Conservation (phyloP, 495 filamentous ascomycete species). For the Neurospora terricola region DNA sequence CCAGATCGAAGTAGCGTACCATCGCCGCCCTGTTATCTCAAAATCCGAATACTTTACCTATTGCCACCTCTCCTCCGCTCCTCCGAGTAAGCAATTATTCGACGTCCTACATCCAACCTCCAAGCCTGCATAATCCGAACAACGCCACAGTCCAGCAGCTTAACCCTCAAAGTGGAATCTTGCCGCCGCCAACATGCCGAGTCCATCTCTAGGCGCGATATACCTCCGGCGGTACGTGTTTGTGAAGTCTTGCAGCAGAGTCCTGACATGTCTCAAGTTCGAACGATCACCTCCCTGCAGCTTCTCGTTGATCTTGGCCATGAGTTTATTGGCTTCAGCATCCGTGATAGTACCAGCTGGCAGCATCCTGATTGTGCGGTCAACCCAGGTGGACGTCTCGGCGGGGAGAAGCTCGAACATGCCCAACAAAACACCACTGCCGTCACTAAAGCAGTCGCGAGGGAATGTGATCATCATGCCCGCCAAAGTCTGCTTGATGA, state of each 20-base stretch:
- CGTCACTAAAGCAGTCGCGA: slow-evolving; percentile 86
- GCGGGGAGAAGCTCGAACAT: slow-evolving; percentile 80
- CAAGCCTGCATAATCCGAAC: not conserved
- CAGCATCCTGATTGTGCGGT: slow-evolving; percentile 70
- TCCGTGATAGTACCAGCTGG: slow-evolving; percentile 68
- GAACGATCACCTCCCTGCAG: slow-evolving; percentile 54
- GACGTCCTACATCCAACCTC: not conserved
- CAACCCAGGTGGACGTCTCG: slow-evolving; percentile 68
- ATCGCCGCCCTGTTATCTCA: not conserved
- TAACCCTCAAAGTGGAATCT: slow-evolving; percentile 73
- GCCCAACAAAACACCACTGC: slow-evolving; percentile 78
- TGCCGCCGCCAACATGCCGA: slow-evolving; percentile 73
- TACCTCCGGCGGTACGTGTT: slow-evolving; percentile 87
- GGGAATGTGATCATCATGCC: slow-evolving; percentile 99
- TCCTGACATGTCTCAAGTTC: slow-evolving; percentile 63
- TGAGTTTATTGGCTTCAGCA: slow-evolving; percentile 50
- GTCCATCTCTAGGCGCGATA: slow-evolving; percentile 83
- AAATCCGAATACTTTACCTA: not conserved
- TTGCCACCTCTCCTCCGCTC: not conserved
- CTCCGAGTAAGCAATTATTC: not conserved
- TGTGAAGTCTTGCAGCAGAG: slow-evolving; percentile 90
- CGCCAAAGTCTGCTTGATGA: slow-evolving; percentile 78
- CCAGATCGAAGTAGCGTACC: not conserved
- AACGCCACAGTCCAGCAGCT: not conserved
- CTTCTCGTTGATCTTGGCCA: slow-evolving; percentile 54